A percentile compares a stretch with the other conserved stretches of the same genome.
Conservation (phyloP, 768 basidiomycete species). For the Suillus lakei region DNA sequence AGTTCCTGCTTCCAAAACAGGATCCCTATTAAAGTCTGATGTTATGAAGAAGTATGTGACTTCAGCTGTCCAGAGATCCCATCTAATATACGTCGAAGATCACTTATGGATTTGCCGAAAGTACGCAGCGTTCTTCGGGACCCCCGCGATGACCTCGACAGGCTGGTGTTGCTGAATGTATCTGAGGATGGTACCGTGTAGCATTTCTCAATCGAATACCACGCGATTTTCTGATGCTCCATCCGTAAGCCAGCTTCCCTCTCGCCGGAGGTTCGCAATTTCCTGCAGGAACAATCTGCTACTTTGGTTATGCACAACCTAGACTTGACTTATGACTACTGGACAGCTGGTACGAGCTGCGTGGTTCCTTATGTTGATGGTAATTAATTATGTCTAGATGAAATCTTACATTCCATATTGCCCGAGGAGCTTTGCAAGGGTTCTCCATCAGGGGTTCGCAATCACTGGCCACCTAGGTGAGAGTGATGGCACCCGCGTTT, state of each 20-base stretch:
- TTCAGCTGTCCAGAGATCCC: constrained; percentile 5
- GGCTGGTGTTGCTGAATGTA: constrained; percentile 71
- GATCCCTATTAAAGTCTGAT: constrained; percentile 57
- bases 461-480: constrained; percentile 89
- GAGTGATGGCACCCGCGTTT: constrained; percentile 21
- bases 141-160: constrained; percentile 50
- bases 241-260: constrained; percentile 70
- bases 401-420: constrained; percentile 81
- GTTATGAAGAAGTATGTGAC: constrained; percentile 61
- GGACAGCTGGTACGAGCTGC: constrained; percentile 76
- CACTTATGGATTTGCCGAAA: constrained; percentile 71
- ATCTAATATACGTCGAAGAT: constrained; percentile 43
- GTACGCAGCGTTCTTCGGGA: constrained; percentile 61
- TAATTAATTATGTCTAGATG: constrained; percentile 53
- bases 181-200: constrained; percentile 56
- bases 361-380: constrained; percentile 9
- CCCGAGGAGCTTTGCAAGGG: constrained; percentile 79
- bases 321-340: constrained; percentile 82
- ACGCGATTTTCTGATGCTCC: constrained; percentile 19
- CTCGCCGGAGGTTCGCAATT: constrained; percentile 54
- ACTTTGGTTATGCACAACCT: constrained; percentile 64
- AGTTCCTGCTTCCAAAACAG: constrained; percentile 60
- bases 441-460: constrained; percentile 87
- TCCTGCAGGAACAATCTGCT: constrained; percentile 58
- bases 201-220: not conserved